A percentile compares a stretch with the other conserved stretches of the same genome.
These are phyloP conservation scores for Mucor irregularis DNA, from an alignment of 371 early-diverging fungal genomes.

Conservation along the genomic window DNA sequence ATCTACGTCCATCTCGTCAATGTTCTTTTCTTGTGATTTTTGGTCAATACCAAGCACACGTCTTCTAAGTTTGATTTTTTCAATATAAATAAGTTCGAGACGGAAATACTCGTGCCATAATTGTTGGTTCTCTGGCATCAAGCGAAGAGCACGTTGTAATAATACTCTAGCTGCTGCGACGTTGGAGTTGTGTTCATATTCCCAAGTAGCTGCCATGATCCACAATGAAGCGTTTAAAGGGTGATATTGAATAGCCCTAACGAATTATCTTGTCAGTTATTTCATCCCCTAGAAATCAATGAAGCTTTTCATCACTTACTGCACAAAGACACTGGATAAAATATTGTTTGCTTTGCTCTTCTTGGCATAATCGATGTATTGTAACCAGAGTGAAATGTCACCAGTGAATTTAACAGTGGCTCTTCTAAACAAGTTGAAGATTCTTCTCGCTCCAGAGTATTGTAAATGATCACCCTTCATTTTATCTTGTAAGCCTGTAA, in stretches of 20 bases:
- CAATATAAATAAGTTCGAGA: conserved; percentile 86
- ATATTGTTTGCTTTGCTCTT: conserved; percentile 59
- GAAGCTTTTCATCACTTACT: conserved; percentile 39
- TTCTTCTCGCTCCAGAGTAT: conserved; percentile 66
- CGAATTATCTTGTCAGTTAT: too few species aligned
- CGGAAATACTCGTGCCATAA: conserved; percentile 94
- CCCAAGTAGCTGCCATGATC: conserved; percentile 91
- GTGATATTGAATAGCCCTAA: conserved; percentile 85
- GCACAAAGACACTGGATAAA: conserved; percentile 72
- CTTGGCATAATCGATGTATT: conserved; percentile 86
- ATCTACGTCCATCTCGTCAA: conserved; percentile 36
- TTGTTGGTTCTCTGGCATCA: conserved; percentile 69
- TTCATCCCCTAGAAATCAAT: neutral
- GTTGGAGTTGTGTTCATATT: conserved; percentile 82
- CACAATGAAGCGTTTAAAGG: conserved; percentile 82
- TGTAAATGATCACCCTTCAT: conserved; percentile 28
- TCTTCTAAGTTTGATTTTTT: conserved; percentile 82
- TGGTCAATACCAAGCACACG: conserved; percentile 72
- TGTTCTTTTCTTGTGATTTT: conserved; percentile 30
- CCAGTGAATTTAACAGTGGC: conserved; percentile 81
- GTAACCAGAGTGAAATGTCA: conserved; percentile 85
- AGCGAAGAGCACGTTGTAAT: conserved; percentile 85
- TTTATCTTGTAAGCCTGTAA: neutral
- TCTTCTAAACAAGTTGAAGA: conserved; percentile 79
- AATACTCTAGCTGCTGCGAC: conserved; percentile 81